A percentile compares a stretch with the other conserved stretches of the same genome.
These are phyloP conservation scores for Aspergillus aculeatinus DNA, from an alignment of 2,329 filamentous ascomycete genomes.

Conservation along the genomic window DNA sequence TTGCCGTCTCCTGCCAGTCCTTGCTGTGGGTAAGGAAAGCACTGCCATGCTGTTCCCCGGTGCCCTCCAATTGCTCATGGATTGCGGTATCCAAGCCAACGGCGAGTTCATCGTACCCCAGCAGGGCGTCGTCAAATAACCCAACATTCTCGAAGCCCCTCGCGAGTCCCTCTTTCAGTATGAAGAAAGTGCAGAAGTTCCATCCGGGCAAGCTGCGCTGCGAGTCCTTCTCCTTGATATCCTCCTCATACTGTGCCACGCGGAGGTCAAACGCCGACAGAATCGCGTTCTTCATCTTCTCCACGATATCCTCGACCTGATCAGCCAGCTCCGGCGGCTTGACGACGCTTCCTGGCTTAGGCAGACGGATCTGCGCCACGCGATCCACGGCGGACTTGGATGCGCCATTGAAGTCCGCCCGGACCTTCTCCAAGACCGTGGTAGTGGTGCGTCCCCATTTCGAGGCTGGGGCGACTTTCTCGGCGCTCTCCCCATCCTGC, in stretches of 20 bases:
- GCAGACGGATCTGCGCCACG: slow-evolving; percentile 79
- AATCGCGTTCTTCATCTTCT: slow-evolving; percentile 84
- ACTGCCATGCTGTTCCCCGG: slow-evolving; percentile 66
- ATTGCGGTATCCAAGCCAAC: slow-evolving; percentile 82
- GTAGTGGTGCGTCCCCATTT: slow-evolving; percentile 77
- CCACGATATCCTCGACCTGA: slow-evolving; percentile 79
- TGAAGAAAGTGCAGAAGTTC: slow-evolving; percentile 99
- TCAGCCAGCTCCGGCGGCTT: slow-evolving; percentile 78
- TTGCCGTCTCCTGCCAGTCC: slow-evolving; percentile 64
- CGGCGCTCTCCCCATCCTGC: slow-evolving; percentile 68
- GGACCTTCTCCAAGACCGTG: slow-evolving; percentile 84
- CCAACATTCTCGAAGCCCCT: slow-evolving; percentile 95
- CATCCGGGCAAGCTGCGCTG: slow-evolving; percentile 86
- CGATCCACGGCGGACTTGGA: slow-evolving; percentile 73
- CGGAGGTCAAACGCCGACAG: slow-evolving; percentile 85
- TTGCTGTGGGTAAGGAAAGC: slow-evolving; percentile 71
- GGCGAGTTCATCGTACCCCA: slow-evolving; percentile 91
- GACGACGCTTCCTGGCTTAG: slow-evolving; percentile 48
- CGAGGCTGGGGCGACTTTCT: slow-evolving; percentile 64
- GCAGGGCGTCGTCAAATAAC: slow-evolving; percentile 88
- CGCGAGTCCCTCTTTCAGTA: slow-evolving; percentile 91
- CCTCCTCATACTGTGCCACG: slow-evolving; percentile 93
- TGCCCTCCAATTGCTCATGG: slow-evolving; percentile 66
- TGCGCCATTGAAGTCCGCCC: slow-evolving; percentile 81
- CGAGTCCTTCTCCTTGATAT: slow-evolving; percentile 89